Evolutionary conservation across 2,329 filamentous ascomycete species (phyloP).

Genomic region (Gyromitra esculenta): DNA sequence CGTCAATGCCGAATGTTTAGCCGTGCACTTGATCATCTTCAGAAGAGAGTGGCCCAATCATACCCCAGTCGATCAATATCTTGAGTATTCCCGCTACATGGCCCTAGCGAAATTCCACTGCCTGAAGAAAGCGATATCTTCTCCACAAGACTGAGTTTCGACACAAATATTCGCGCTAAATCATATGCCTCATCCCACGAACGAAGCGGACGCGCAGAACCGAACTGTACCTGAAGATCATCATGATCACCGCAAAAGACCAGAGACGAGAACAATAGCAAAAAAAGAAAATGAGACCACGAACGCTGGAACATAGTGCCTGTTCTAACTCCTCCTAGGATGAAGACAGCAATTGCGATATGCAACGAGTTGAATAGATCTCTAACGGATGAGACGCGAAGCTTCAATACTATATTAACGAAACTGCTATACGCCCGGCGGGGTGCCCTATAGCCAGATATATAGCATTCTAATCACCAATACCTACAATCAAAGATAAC

Average conservation of each 20-base stretch:
- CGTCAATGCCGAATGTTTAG: slow-evolving; percentile 56
- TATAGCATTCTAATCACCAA: no score
- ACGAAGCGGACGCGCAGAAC: slow-evolving; percentile 11
- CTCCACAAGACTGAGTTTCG: slow-evolving; percentile 82
- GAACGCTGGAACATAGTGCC: background rate
- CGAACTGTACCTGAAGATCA: slow-evolving; percentile 33
- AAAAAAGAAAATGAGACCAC: background rate
- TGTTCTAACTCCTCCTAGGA: no score
- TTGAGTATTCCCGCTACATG: slow-evolving; percentile 37
- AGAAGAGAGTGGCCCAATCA: background rate
- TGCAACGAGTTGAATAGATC: no score
- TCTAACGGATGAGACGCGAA: no score
- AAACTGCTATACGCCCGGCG: no score
- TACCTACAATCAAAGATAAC: no score
- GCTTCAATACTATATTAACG: no score
- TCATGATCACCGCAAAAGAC: slow-evolving; percentile 35
- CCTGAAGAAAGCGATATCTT: slow-evolving; percentile 94
- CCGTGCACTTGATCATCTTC: background rate
- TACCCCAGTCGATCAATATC: slow-evolving; percentile 40
- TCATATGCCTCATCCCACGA: slow-evolving; percentile 64
- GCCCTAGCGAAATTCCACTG: slow-evolving; percentile 84
- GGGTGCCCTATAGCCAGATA: no score
- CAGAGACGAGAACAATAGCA: background rate
- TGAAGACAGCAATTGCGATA: no score
- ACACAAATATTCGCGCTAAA: slow-evolving; percentile 71